phyloP scores from a whole-genome alignment of 768 basidiomycete genomes.

The Sistotremastrum niveocremeum region DNA sequence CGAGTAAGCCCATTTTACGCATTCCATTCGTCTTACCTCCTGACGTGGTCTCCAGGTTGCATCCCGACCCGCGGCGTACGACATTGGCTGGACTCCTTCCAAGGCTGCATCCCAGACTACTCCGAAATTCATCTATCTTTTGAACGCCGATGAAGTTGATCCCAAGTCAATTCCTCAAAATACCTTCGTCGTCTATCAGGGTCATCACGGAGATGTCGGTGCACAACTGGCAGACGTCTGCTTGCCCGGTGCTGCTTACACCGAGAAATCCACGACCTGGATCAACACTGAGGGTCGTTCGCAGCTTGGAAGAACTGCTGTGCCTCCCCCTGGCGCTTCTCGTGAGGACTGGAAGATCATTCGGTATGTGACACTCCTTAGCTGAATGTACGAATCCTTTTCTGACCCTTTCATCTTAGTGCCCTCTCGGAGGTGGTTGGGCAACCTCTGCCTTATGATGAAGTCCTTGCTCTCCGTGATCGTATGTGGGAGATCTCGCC shows the following conservation, averaged over 20 bases:
- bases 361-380: slow-evolving; percentile 35
- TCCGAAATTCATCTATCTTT: slow-evolving; percentile 92
- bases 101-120: slow-evolving; percentile 56
- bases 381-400: not conserved
- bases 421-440: slow-evolving; percentile 86
- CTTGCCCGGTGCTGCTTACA: slow-evolving; percentile 86
- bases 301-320: slow-evolving; percentile 83
- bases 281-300: slow-evolving; percentile 93
- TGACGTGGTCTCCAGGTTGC: slow-evolving; percentile 41
- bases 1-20: slow-evolving; percentile 40
- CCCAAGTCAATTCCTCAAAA: slow-evolving; percentile 76
- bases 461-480: slow-evolving; percentile 69
- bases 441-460: slow-evolving; percentile 75
- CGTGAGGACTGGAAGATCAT: slow-evolving; percentile 98
- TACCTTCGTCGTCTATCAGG: slow-evolving; percentile 97
- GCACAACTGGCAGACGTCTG: slow-evolving; percentile 97
- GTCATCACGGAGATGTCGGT: slow-evolving; percentile 94
- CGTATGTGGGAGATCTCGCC: slow-evolving; percentile 97
- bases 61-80: slow-evolving; percentile 88
- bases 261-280: slow-evolving; percentile 85
- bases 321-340: slow-evolving; percentile 87
- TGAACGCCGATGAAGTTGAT: slow-evolving; percentile 91
- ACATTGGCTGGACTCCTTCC: slow-evolving; percentile 86
- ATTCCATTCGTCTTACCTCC: not conserved
- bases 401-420: slow-evolving; percentile 22